Conservation (phyloP, 768 basidiomycete genomes). For the Boletus fagicola region DNA sequence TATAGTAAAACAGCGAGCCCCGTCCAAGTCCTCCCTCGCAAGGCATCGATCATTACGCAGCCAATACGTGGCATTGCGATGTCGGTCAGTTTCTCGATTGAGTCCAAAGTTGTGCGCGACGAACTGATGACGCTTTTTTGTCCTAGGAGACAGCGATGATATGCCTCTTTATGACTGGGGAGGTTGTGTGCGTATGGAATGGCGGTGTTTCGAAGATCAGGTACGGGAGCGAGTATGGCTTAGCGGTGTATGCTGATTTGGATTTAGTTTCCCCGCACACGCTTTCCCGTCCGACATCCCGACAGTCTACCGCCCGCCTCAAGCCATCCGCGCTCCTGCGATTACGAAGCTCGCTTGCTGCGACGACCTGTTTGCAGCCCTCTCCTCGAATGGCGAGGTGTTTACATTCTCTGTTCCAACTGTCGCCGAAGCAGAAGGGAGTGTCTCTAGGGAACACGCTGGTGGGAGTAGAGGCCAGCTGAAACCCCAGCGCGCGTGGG, state of each 20-base stretch:
- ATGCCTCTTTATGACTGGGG: conserved; percentile 73
- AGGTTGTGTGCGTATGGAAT: conserved; percentile 83
- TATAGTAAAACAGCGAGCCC: conserved; percentile 76
- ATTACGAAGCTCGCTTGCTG: conserved; percentile 79
- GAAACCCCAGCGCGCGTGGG: conserved; percentile 91
- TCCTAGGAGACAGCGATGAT: conserved; percentile 77
- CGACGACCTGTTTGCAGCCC: conserved; percentile 78
- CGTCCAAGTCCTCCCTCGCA: conserved; percentile 72
- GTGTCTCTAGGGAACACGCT: conserved; percentile 2
- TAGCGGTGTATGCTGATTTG: background rate
- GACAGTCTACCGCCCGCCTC: conserved; percentile 74
- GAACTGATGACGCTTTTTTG: background rate
- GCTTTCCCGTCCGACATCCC: conserved; percentile 73
- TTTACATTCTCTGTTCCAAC: conserved; percentile 68
- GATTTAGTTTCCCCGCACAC: conserved; percentile 66
- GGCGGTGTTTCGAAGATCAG: conserved; percentile 72
- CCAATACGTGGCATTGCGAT: conserved; percentile 71
- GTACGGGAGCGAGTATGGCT: conserved; percentile 38
- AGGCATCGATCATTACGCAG: conserved; percentile 73
- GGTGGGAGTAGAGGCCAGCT: conserved; percentile 33
- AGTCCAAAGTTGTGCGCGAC: background rate
- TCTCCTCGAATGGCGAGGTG: conserved; percentile 86
- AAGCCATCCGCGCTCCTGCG: conserved; percentile 62
- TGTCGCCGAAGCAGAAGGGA: conserved; percentile 31
- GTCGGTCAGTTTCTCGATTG: conserved; percentile 48